Evolutionary conservation across 2,329 filamentous ascomycete genomes (phyloP).

Genomic region (Fusarium acutatum): DNA sequence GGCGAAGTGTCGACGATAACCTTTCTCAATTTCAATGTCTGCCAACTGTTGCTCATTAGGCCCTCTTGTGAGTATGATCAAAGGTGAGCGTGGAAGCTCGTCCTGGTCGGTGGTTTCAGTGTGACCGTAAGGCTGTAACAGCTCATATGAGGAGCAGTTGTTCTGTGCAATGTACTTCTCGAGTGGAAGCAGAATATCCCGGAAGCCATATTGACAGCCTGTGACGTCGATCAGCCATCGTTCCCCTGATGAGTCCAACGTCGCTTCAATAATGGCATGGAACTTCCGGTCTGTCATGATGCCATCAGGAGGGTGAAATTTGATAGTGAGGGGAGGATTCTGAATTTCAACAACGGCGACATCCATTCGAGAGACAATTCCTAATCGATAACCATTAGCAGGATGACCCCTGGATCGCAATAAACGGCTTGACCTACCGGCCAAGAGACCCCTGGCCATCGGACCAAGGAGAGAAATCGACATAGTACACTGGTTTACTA

Average conservation of each 20-base stretch:
- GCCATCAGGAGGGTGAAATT: background rate
- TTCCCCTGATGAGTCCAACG: background rate
- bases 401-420: no score
- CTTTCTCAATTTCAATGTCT: background rate
- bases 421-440: background rate
- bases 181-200: conserved; percentile 14
- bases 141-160: background rate
- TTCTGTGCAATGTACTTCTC: conserved; percentile 12
- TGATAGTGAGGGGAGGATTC: conserved; percentile 1
- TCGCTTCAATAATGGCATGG: conserved; percentile 5
- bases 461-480: conserved; percentile 11
- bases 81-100: background rate
- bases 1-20: conserved; percentile 18
- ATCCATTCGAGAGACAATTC: background rate
- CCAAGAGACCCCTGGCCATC: conserved; percentile 7
- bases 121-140: background rate
- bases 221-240: conserved; percentile 23
- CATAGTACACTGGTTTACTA: conserved; percentile 1
- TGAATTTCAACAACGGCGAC: background rate
- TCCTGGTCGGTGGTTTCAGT: conserved; percentile 20
- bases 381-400: background rate
- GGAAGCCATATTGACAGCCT: conserved; percentile 26
- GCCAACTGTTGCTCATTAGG: background rate
- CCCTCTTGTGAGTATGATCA: background rate
- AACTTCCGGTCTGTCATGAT: background rate